These are phyloP conservation scores for Colletotrichum viniferum DNA, from an alignment of 2,329 filamentous ascomycete species.

Conservation along the genomic window DNA sequence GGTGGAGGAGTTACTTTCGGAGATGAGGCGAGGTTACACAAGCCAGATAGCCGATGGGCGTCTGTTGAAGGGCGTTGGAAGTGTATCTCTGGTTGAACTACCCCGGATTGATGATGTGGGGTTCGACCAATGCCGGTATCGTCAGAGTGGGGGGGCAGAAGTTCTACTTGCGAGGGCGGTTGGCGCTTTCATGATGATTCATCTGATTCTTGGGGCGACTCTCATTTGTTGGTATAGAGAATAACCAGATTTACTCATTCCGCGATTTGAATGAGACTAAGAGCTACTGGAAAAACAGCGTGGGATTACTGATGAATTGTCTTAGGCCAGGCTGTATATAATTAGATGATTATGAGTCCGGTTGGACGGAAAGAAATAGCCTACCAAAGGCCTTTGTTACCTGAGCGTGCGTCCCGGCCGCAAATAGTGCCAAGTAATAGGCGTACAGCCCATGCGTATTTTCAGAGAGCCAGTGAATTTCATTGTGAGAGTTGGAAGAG, in stretches of 20 bases:
- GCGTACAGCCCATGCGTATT: neutral
- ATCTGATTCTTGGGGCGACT: neutral
- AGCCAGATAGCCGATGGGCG: neutral
- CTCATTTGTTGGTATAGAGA: neutral
- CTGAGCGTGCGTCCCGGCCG: neutral
- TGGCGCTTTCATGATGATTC: neutral
- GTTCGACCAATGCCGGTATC: neutral
- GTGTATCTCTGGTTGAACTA: neutral
- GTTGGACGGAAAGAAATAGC: neutral
- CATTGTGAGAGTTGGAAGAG: neutral
- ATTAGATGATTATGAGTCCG: neutral
- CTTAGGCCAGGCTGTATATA: neutral
- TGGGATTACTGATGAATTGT: neutral
- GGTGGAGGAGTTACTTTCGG: neutral
- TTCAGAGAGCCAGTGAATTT: too few relatives aligned
- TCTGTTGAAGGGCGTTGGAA: neutral
- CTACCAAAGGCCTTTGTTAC: neutral
- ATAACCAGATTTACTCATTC: neutral
- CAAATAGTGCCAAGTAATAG: neutral
- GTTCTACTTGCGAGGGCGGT: neutral
- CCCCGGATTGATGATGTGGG: neutral
- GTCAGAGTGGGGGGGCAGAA: neutral
- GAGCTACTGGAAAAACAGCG: neutral
- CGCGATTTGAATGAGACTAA: neutral
- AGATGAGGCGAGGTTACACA: neutral